These are phyloP conservation scores for Jamesozyma gamospora DNA, from an alignment of 805 yeast species.

Conservation along the genomic window DNA sequence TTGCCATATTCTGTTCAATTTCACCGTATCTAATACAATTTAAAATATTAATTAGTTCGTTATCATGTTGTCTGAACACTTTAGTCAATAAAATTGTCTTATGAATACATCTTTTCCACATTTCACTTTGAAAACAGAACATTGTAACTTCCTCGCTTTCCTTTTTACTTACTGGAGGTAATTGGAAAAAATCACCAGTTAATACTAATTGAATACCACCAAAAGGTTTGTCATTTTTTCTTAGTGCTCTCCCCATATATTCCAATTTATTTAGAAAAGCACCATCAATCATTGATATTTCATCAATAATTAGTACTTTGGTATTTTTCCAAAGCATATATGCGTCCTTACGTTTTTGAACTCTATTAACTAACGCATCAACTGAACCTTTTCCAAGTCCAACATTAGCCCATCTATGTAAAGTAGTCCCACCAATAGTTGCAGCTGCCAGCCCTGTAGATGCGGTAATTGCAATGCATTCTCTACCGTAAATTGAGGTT, in stretches of 20 bases:
- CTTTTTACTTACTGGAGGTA: conserved; percentile 72
- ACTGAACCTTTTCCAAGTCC: conserved; percentile 61
- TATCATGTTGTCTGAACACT: conserved; percentile 81
- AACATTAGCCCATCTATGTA: conserved; percentile 77
- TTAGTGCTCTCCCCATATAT: conserved; percentile 49
- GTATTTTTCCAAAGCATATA: conserved; percentile 47
- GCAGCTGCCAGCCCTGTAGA: conserved; percentile 95
- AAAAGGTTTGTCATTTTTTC: conserved; percentile 51
- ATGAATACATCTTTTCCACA: conserved; percentile 58
- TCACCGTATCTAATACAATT: conserved; percentile 72
- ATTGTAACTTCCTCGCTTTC: conserved; percentile 23
- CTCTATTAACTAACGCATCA: conserved; percentile 29
- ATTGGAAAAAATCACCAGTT: conserved; percentile 93
- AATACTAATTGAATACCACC: conserved; percentile 88
- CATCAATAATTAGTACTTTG: conserved; percentile 76
- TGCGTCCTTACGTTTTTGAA: conserved; percentile 13
- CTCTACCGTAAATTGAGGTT: conserved; percentile 33
- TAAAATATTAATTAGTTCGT: conserved; percentile 62
- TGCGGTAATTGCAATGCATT: conserved; percentile 77
- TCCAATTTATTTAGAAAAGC: conserved; percentile 65
- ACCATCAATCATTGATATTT: conserved; percentile 90
- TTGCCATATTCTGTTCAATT: conserved; percentile 40
- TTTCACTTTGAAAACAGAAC: conserved; percentile 66
- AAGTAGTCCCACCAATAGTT: conserved; percentile 82
- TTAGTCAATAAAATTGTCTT: conserved; percentile 61